phyloP scores from a whole-genome alignment of 176 grass and related monocot genomes.

The bread wheat (Triticum aestivum) region IWGSC_CS_RefSeq_v2.1 NC_057807.1:235833920-235834419 shows the following conservation, averaged over 20 bases:
- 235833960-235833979: background rate
- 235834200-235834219: slow-evolving; percentile 53
- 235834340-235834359: slow-evolving; percentile 70
- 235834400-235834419: slow-evolving; percentile 76
- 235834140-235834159: slow-evolving; percentile 4
- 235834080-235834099: slow-evolving; percentile 8
- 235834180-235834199: slow-evolving; percentile 26
- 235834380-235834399: slow-evolving; percentile 67
- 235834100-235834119: background rate
- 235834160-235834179: slow-evolving; percentile 9
- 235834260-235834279: slow-evolving; percentile 62
- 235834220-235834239: slow-evolving; percentile 59
- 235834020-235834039: slow-evolving; percentile 9
- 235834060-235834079: background rate
- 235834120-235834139: background rate
- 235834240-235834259: slow-evolving; percentile 63
- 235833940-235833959: background rate
- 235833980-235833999: background rate
- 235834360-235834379: slow-evolving; percentile 77
- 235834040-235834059: slow-evolving; percentile 34
- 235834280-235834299: slow-evolving; percentile 77
- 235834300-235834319: slow-evolving; percentile 62
- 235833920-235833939: slow-evolving; percentile 1
- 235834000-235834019: slow-evolving; percentile 9
- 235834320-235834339: slow-evolving; percentile 56